Evolutionary conservation across 768 basidiomycete species (phyloP), one percentile per base, ranked within the genome.

Genomic region (Lanmaoa rubissima): DNA sequence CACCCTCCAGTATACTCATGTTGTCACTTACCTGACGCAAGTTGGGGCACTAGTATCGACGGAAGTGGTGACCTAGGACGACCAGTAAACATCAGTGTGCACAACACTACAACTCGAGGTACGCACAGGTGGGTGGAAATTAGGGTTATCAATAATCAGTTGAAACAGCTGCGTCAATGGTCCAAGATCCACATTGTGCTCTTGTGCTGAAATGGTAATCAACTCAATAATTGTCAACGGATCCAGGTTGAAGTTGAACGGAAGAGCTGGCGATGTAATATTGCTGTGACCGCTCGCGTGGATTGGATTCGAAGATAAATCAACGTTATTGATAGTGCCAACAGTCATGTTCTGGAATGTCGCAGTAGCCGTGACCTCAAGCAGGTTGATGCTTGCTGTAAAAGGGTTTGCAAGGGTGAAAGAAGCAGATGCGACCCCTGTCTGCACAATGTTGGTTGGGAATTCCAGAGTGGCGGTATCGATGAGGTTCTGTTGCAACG

Each of bases 391-490:
- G 64, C 81, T 82, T 17, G 88, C 86, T 0, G 86, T 88, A 72
- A 90, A 90, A 0, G 87, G 87, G 63, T 90, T 87, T 19, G 75
- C 72, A 31, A 90, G 74, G 1, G 72, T 75, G 65, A 89, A 87
- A 1, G 80, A 72, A 5, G 81, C 74, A n/a, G 76, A 75, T 2
- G 86, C 85, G 19, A 85, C 67, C 13, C 83, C 84, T 1, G 82
- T 88, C 59, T 78, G 71, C 17, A 79, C 82, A 44, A 90, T 85
- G 61, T 89, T 71, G 12, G 73, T 71, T 2, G 87, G 86, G 74
- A 90, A 86, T 21, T 77, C 73, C 34, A 90, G 73, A 1, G 79
- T 76, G 1, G 82, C 79, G 26, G 75, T 76, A 46, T 72, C 74
- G 58, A 90, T 83, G 58, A 90, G 70, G 58, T 82, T 87, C 57